Evolutionary conservation across 495 filamentous ascomycete species (phyloP).

Genomic region (Lophiotrema nucula): DNA sequence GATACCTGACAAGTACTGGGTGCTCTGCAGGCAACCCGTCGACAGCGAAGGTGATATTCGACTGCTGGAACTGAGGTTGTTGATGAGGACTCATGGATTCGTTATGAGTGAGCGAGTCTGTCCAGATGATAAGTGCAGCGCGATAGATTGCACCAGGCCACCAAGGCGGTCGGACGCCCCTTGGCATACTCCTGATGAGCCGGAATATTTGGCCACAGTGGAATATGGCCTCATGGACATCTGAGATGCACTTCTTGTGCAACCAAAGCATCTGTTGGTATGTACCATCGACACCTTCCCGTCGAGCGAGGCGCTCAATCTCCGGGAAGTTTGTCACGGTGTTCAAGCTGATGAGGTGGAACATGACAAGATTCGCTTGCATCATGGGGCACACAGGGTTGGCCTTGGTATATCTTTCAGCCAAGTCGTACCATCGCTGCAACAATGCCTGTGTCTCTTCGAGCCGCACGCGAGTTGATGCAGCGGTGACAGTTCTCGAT

Average conservation of each 20-base stretch:
- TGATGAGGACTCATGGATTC: constrained; percentile 32
- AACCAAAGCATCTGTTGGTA: constrained; percentile 49
- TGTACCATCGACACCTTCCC: constrained; percentile 50
- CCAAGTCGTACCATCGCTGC: constrained; percentile 58
- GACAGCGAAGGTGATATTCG: constrained; percentile 37
- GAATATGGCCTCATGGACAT: constrained; percentile 56
- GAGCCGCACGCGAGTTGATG: constrained; percentile 51
- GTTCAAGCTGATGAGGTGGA: constrained; percentile 63
- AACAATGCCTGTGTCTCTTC: constrained; percentile 57
- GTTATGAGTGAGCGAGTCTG: constrained; percentile 38
- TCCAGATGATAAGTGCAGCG: constrained; percentile 42
- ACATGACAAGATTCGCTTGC: constrained; percentile 60
- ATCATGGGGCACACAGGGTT: constrained; percentile 44
- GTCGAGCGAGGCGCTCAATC: constrained; percentile 58
- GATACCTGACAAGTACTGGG: constrained; percentile 41
- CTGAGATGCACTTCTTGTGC: constrained; percentile 53
- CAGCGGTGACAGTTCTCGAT: constrained; percentile 46
- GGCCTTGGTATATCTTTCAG: constrained; percentile 41
- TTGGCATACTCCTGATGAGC: constrained; percentile 46
- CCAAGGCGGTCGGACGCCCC: constrained; percentile 44
- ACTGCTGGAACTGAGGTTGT: constrained; percentile 26
- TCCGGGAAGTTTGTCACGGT: constrained; percentile 57
- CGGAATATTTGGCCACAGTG: constrained; percentile 61
- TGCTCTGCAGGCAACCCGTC: constrained; percentile 41
- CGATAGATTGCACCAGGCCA: constrained; percentile 46